Evolutionary conservation across 495 filamentous ascomycete genomes (phyloP), one percentile per base, ranked within the genome.

Genomic region (Haplographium delicatum): DNA sequence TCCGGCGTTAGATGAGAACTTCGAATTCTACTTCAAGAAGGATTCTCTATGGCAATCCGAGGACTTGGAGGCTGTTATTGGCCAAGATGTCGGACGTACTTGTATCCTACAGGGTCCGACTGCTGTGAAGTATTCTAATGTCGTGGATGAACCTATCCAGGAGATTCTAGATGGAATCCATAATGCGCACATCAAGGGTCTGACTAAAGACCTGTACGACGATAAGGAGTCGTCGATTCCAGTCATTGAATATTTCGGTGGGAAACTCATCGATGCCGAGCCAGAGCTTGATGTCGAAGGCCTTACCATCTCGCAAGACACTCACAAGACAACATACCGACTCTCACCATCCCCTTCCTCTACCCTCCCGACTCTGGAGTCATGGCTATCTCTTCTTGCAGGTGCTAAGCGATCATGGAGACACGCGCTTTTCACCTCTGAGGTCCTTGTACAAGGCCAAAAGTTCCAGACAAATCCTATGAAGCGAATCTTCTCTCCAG

Each of bases 1-100:
- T 41, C 93, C 93, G 10, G 75, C 83, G 3, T 75, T 98, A 24
- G 93, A 98, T 65, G 91, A 95, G 47, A 91, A 86, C 57, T 96
- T 98, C 42, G 93, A 96, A 65, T 94, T 89, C 67, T 98, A 85
- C 73, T 97, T 98, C 83, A 98, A 98, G 82, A 98, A 98, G 70
- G 93, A 98, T 68, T 96, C 91, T n/a, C 80, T 98, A 23, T 98
- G 93, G 93, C 93, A 98, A 68, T 96, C 91, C 0, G 93, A 98
- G 68, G 91, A 97, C 63, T 78, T 98, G 10, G 91, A 89, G 54
- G 93, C 93, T 28, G 93, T 98, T 59, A 88, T 96, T 42, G 91
- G 75, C 56, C 91, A 96, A 68, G 93, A 98, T 68, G 93, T 96
- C 46, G 90, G 88, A 34, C 79, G 93, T 49, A 91, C 88, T 5